phyloP scores from a whole-genome alignment of 2,329 filamentous ascomycete genomes.

The Phaeosphaeria sp. region DNA sequence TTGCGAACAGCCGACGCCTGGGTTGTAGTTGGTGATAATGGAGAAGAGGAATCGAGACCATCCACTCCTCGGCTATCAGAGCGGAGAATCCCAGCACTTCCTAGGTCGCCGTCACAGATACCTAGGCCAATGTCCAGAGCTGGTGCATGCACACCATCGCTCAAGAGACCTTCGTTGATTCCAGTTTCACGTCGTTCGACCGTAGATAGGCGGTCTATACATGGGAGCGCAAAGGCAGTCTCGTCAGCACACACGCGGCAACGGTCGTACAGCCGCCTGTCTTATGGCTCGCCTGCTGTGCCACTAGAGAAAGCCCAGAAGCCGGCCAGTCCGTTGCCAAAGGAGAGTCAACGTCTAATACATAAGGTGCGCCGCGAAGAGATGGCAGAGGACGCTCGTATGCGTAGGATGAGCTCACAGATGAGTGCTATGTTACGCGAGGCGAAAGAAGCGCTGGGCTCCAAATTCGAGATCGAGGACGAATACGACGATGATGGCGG shows the following conservation, averaged over 20 bases:
- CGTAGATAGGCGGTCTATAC: conserved; percentile 25
- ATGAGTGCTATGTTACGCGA: conserved; percentile 87
- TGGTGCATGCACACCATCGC: conserved; percentile 20
- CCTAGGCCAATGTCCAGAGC: conserved; percentile 39
- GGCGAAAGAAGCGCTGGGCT: conserved; percentile 81
- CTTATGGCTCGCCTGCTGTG: conserved; percentile 39
- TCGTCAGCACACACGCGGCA: conserved; percentile 20
- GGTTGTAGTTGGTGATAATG: conserved; percentile 55
- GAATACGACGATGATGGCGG: conserved; percentile 28
- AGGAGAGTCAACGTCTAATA: conserved; percentile 76
- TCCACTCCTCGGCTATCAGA: conserved; percentile 47
- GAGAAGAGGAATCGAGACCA: conserved; percentile 63
- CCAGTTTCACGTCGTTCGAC: conserved; percentile 51
- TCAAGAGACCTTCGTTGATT: conserved; percentile 51
- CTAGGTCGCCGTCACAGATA: conserved; percentile 42
- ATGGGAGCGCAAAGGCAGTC: conserved; percentile 17
- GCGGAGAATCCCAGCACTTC: conserved; percentile 33
- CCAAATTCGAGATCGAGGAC: conserved; percentile 50
- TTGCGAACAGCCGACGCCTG: conserved; percentile 56
- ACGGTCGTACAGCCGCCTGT: conserved; percentile 38
- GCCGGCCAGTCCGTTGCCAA: conserved; percentile 50
- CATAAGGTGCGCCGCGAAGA: conserved; percentile 76
- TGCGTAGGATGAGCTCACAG: conserved; percentile 79
- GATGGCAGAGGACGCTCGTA: conserved; percentile 76
- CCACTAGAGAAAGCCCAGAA: conserved; percentile 27